A percentile compares a stretch with the other conserved stretches of the same genome.
phyloP scores from a whole-genome alignment of 73 alveolate genomes.

The Breviolum minutum region DNA sequence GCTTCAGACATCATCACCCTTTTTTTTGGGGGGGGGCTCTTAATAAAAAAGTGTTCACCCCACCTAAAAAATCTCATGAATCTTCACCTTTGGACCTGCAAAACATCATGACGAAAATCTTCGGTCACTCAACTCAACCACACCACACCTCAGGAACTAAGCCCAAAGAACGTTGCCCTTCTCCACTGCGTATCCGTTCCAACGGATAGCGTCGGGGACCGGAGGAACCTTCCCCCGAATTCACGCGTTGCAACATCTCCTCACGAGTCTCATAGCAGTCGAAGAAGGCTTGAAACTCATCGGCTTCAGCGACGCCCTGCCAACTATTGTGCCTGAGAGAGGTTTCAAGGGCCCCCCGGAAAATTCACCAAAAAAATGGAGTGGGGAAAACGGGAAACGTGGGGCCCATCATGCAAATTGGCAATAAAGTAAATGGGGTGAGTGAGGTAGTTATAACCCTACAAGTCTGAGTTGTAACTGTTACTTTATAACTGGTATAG shows the following conservation, averaged over 20 bases:
- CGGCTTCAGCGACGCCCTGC: conserved; percentile 68
- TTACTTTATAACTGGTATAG: too few relatives aligned
- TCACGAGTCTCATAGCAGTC: conserved; percentile 85
- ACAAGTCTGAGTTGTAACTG: too few relatives aligned
- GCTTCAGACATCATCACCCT: too few relatives aligned
- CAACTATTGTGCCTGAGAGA: conserved; percentile 45
- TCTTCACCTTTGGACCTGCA: neutral
- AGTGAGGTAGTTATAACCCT: too few relatives aligned
- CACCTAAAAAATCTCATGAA: too few relatives aligned
- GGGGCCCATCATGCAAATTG: neutral
- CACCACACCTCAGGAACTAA: conserved; percentile 55
- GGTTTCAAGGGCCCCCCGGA: too few relatives aligned
- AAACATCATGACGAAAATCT: neutral
- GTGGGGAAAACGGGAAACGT: too few relatives aligned
- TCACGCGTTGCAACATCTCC: neutral
- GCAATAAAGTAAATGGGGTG: too few relatives aligned
- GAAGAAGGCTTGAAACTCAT: conserved; percentile 72
- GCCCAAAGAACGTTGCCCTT: conserved; percentile 24
- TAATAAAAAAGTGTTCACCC: too few relatives aligned
- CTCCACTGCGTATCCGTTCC: conserved; percentile 74
- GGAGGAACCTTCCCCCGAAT: neutral
- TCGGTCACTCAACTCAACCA: too few relatives aligned
- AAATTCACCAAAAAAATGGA: too few relatives aligned
- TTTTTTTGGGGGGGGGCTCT: too few relatives aligned
- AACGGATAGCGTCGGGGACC: conserved; percentile 75